Evolutionary conservation across 2,329 filamentous ascomycete species (phyloP).

Genomic region (Dactylonectria estremocensis): DNA sequence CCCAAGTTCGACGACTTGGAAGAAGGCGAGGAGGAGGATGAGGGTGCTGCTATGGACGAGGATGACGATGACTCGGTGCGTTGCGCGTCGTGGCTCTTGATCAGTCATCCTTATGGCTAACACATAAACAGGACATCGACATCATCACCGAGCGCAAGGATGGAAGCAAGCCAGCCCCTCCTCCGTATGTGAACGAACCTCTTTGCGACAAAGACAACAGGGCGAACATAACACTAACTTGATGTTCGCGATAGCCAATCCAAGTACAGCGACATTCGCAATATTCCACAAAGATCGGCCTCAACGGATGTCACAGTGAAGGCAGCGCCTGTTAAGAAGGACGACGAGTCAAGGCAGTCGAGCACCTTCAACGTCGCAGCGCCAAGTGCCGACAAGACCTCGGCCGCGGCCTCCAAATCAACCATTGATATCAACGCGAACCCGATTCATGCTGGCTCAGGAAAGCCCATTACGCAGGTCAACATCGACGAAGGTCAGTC

Average conservation of each 20-base stretch:
- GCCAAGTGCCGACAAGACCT: slow-evolving; percentile 68
- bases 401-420: slow-evolving; percentile 81
- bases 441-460: slow-evolving; percentile 82
- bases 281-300: slow-evolving; percentile 73
- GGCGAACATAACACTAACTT: slow-evolving; percentile 27
- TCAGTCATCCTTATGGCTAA: slow-evolving; percentile 11
- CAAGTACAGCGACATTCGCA: slow-evolving; percentile 76
- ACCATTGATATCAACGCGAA: slow-evolving; percentile 88
- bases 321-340: slow-evolving; percentile 63
- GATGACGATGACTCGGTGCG: slow-evolving; percentile 66
- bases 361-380: slow-evolving; percentile 51
- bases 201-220: slow-evolving; percentile 21
- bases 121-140: slow-evolving; percentile 70
- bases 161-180: slow-evolving; percentile 71
- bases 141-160: slow-evolving; percentile 79
- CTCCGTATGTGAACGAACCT: slow-evolving; percentile 62
- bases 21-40: slow-evolving; percentile 76
- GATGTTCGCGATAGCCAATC: slow-evolving; percentile 62
- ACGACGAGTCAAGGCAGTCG: slow-evolving; percentile 55
- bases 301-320: slow-evolving; percentile 67
- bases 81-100: not conserved
- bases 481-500: slow-evolving; percentile 77
- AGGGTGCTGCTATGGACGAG: slow-evolving; percentile 72
- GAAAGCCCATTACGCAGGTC: slow-evolving; percentile 84
- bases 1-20: slow-evolving; percentile 70